Base-by-base conservation (phyloP, 371 early-diverging fungal species). In the Actinomucor elegans region DNA sequence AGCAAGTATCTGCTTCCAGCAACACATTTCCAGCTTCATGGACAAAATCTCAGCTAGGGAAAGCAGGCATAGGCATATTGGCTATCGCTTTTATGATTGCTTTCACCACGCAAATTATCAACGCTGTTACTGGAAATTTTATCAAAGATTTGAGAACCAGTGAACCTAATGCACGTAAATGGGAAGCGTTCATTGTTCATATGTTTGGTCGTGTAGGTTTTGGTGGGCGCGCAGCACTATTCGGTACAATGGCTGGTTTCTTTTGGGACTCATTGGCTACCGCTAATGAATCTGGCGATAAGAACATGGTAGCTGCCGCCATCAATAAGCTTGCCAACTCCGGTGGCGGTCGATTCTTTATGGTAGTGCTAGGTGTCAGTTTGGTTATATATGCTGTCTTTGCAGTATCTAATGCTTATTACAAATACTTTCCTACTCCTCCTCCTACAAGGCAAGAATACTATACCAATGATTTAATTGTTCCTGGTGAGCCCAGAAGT, bases 341-440 rank as follows among this genome's bases (percentile, higher is more conserved):
- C 23, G 33, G 42, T 2, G 77, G 69, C 15, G 77, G 77, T 7
- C 46, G 59, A 3, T 66, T 65, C 37, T 69, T 69, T 42, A 63
- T 77, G 67, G 66, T 65, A n/a, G 0, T 77, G 0, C 47, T 77
- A 2, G 77, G 74, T 7, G 21, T 69, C 4, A 55, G 72, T 9
- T 48, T 77, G 9, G 62, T 77, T 0, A 69, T 73, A 3, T 77
- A 77, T 44, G 74, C 67, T 14, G 20, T 69, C 0, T 77, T 73
- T 61, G 77, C 77, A 31, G 62, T 69, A 5, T 32, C 54, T 5
- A 77, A 77, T 43, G 65, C 67, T 5, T 60, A 73, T 20, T 77
- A 69, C 51, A 73, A 73, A 26, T 73, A 73, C 24, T 77, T 77
- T 33, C 77, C 77, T 28, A 77, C 74, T 4, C 74, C 71, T 8